Evolutionary conservation across 2,329 filamentous ascomycete species (phyloP).

Genomic region (Penicillium sp.): DNA sequence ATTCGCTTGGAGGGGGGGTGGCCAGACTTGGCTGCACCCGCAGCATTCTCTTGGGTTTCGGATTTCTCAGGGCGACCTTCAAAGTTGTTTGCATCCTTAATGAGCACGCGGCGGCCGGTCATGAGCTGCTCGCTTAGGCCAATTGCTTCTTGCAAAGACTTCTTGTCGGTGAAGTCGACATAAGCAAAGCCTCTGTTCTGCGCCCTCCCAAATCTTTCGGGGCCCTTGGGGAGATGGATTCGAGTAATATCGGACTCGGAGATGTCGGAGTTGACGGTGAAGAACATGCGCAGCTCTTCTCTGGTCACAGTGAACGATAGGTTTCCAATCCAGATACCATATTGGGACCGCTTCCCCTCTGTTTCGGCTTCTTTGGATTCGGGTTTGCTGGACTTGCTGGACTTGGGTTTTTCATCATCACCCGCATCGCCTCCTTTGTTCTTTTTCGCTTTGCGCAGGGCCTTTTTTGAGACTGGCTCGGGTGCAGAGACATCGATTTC

Average conservation of each 20-base stretch:
- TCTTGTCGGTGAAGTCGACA: slow-evolving; percentile 75
- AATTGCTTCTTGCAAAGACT: slow-evolving; percentile 73
- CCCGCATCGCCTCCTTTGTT: slow-evolving; percentile 21
- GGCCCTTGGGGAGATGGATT: slow-evolving; percentile 70
- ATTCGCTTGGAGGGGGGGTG: slow-evolving; percentile 75
- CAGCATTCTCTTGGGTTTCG: slow-evolving; percentile 38
- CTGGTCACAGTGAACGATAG: slow-evolving; percentile 79
- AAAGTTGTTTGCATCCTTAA: slow-evolving; percentile 89
- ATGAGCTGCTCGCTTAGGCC: slow-evolving; percentile 82
- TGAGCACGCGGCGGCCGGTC: slow-evolving; percentile 74
- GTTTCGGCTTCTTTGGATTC: slow-evolving; percentile 34
- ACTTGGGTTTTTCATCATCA: slow-evolving; percentile 31
- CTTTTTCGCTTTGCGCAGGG: slow-evolving; percentile 86
- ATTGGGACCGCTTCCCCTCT: slow-evolving; percentile 63
- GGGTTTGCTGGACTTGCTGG: slow-evolving; percentile 30
- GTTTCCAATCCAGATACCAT: slow-evolving; percentile 96
- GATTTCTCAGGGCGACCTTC: slow-evolving; percentile 80
- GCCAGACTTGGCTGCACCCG: slow-evolving; percentile 36
- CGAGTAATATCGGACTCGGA: slow-evolving; percentile 73
- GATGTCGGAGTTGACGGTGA: slow-evolving; percentile 69
- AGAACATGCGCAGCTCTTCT: slow-evolving; percentile 72
- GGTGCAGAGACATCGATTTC: slow-evolving; percentile 88
- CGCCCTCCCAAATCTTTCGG: slow-evolving; percentile 53
- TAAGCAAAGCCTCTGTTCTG: slow-evolving; percentile 96
- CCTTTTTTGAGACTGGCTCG: slow-evolving; percentile 93